Evolutionary conservation across 108 stramenopile species (phyloP).

Genomic region (Skeletonema potamos): DNA sequence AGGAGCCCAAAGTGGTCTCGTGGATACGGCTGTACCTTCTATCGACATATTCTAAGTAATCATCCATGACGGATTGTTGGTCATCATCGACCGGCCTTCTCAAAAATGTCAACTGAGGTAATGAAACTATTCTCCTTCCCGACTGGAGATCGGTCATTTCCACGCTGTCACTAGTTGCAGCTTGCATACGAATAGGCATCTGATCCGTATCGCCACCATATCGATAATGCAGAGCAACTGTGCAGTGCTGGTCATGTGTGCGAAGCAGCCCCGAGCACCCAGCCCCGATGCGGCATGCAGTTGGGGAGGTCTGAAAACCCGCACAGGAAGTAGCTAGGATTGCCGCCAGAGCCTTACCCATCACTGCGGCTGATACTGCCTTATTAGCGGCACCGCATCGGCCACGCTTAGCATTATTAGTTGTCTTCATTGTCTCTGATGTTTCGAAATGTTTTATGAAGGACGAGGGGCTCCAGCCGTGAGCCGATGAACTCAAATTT

Average conservation of each 20-base stretch:
- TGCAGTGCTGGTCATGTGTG: not conserved
- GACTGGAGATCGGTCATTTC: not conserved
- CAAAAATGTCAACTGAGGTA: not conserved
- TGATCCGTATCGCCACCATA: not conserved
- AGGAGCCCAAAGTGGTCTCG: not conserved
- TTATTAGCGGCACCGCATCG: not conserved
- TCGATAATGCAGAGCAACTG: not conserved
- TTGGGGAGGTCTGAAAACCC: not conserved
- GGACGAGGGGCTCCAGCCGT: not conserved
- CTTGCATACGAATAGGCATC: not conserved
- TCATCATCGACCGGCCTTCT: not conserved
- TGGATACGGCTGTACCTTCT: conserved; percentile 33
- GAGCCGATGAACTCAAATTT: not conserved
- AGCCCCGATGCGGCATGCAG: not conserved
- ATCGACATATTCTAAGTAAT: conserved; percentile 41
- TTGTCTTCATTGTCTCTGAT: not conserved
- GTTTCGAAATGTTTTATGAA: not conserved
- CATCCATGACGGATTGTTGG: conserved; percentile 35
- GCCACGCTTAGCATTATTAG: not conserved
- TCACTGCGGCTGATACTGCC: conserved; percentile 11
- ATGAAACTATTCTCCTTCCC: not conserved
- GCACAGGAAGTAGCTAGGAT: conserved; percentile 10
- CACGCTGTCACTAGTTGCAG: not conserved
- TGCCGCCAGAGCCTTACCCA: conserved; percentile 17
- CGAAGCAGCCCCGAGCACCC: not conserved